Evolutionary conservation across 305 asterid species (phyloP), one percentile per base, ranked within the genome.

Genomic region (Caryopteris hybrid): DNA sequence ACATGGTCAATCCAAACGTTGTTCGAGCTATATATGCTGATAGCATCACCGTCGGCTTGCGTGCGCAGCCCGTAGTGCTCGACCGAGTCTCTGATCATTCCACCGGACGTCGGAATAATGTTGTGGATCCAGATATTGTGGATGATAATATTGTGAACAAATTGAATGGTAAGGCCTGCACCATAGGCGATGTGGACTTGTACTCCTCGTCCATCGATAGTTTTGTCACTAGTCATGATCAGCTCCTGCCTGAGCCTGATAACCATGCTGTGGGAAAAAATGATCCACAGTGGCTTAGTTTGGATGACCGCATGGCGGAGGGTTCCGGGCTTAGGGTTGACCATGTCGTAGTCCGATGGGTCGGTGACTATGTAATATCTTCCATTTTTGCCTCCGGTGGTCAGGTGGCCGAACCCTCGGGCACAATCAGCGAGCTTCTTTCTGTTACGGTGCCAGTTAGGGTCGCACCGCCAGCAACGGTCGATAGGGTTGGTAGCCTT

Each of bases 391-490:
- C 96, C 96, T 1, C 96, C 96, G 1, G 71, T 79, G 10, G 95
- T 79, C 17, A 52, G 48, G 69, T 64, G 70, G 17, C 88, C 95
- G 67, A 89, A 89, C 17, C 96, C 96, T 0, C 71, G 69, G 2
- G 75, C 88, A 1, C 95, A 85, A 14, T 77, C 78, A 0, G 88
- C 95, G 8, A 89, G 62, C 58, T 29, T 74, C 78, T 85, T 83
- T 11, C 96, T 55, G 60, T 89, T 65, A 0, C 48, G 23, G 0
- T 80, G 84, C 95, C 95, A 89, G 27, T 85, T 29, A 1, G 75
- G 83, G 43, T 85, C 79, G 66, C 96, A 89, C 54, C 96, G 77
- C 96, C 96, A 89, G 66, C 96, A 86, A 0, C 77, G 75, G 74
- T 89, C 94, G 20, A 89, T 89, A 8, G 96, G 94, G 76, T 89